Base-by-base conservation (phyloP, 352 stramenopile species). In the Aphanomyces stellatus region DNA sequence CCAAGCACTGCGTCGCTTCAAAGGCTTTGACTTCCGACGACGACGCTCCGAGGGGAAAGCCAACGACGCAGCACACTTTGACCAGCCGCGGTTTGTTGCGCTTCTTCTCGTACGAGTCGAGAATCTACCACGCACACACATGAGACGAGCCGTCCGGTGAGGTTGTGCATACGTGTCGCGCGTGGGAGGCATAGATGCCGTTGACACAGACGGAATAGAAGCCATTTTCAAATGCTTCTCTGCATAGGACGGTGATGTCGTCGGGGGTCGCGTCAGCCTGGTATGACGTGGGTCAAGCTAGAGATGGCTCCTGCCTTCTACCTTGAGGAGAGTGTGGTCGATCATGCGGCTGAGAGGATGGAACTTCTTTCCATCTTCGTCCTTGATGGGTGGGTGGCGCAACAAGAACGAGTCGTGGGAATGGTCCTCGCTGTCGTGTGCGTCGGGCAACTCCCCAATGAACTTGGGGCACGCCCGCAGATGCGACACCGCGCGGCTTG, bases 191-290 rank as follows among this genome's bases (percentile, higher is more conserved):
- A 69, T 88, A 92, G 35, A 78, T 81, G 13, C 75, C 78, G 73
- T 95, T 95, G 51, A 95, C 83, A 48, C 87, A 95, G 43, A 95
- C 87, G 6, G 83, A 86, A 62, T 71, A 79, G 71, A 95, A 95
- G 31, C 72, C 72, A 62, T 90, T 74, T 61, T 88, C 72, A 22
- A 71, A 71, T 3, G 87, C 87, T 70, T 95, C 84, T 41, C 78
- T 53, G 59, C 87, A 95, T 11, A 95, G 72, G 48, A 71, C 78
- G 34, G 72, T 69, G 51, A 95, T 85, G 55, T 93, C 80, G 28
- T 68, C 73, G 2, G 80, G 78, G 64, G 78, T 79, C 13, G 87
- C 81, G 25, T 90, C 76, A 2, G 84, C 84, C 82, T 59, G 35
- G 8, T 40, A 62, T 55, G 13, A 37, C n/a, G 59, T 41, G 3